Percentiles rank a stretch among this genome's conserved stretches.
Evolutionary conservation across 805 yeast genomes (phyloP).

Genomic region (Pichia cephalocereana): DNA sequence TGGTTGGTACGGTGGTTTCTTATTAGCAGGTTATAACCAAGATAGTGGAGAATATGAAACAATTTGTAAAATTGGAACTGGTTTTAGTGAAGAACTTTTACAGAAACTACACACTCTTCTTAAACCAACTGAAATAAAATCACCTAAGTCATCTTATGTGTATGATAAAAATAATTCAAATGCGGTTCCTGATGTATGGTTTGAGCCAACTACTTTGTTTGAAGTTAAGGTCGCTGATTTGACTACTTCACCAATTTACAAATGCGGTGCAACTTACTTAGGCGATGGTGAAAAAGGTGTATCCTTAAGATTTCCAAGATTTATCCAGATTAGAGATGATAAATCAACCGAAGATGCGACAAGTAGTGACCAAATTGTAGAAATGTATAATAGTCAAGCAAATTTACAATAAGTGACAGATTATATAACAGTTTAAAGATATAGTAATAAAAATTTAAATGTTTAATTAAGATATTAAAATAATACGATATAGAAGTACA

Average conservation of each 20-base stretch:
- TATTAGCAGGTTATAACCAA: conserved; percentile 81
- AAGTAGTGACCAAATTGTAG: conserved; percentile 72
- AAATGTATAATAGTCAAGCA: conserved; percentile 73
- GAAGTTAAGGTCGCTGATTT: conserved; percentile 90
- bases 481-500: not conserved
- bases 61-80: conserved; percentile 95
- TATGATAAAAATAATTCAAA: conserved; percentile 52
- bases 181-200: conserved; percentile 90
- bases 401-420: conserved; percentile 12
- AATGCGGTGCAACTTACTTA: conserved; percentile 67
- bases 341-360: conserved; percentile 84
- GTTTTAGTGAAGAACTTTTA: conserved; percentile 82
- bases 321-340: conserved; percentile 75
- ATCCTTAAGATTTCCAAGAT: conserved; percentile 83
- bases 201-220: conserved; percentile 76
- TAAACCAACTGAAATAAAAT: conserved; percentile 47
- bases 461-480: not conserved
- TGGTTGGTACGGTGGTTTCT: conserved; percentile 89
- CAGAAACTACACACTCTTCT: conserved; percentile 49
- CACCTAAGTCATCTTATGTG: conserved; percentile 58
- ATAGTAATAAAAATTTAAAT: not conserved
- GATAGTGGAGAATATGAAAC: conserved; percentile 92
- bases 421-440: too few species aligned
- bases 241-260: conserved; percentile 81
- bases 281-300: conserved; percentile 59